Base-by-base conservation (phyloP, 805 yeast genomes). In the Saturnispora bothae region DNA sequence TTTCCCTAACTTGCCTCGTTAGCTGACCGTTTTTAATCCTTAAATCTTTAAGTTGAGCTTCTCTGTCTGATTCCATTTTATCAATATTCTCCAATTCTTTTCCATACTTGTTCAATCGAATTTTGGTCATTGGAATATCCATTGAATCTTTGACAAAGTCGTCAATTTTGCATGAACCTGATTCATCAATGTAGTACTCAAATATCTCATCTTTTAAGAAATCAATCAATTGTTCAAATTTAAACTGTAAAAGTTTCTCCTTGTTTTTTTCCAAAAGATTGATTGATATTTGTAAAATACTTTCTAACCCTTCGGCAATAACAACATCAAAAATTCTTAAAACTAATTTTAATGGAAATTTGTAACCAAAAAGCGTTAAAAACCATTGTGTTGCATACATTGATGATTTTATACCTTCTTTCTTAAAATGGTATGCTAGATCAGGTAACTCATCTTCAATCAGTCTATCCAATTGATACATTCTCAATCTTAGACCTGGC, bases 371-470 rank as follows among this genome's bases (percentile, higher is more conserved):
- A 47, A 92, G 70, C 0, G 97, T 92, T 49, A 92, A 68, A 53
- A 92, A 89, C 98, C 98, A 92, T 59, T 92, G 97, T 2, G 95
- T 78, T 0, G 96, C 97, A 64, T 84, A 92, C 97, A 89, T 89
- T 17, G 94, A 80, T 3, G 95, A 82, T 43, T 79, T 72, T 18
- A 92, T 76, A 5, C 96, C 96, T 57, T 89, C 94, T 45, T 86
- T 76, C 20, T 70, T 67, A 48, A 92, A 63, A 63, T 92, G 97
- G 33, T 72, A 70, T 54, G 74, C 74, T 34, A 92, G 65, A 5
- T 65, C 64, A 0, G 97, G 97, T 16, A 77, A 63, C 32, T 66
- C 59, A 45, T 78, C 89, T 55, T 88, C 96, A 27, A 92, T 52
- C 36, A 89, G 58, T 40, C 96, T 69, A 55, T 92, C 97, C 59